These are phyloP conservation scores for Trametes sanguinea DNA, from an alignment of 768 basidiomycete genomes.

Conservation along the genomic window DNA sequence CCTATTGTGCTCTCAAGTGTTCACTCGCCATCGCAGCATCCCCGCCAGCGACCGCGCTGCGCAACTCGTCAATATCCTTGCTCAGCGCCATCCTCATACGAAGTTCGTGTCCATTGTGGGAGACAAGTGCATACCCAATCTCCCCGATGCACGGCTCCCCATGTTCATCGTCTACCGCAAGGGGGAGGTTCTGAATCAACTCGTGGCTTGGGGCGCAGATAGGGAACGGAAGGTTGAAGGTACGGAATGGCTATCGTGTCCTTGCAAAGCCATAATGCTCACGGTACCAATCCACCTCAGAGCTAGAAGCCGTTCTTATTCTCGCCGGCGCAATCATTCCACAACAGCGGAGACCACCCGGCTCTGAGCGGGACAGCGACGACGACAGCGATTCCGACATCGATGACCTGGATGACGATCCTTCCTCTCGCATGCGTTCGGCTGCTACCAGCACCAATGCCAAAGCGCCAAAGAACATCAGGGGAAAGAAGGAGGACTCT, in stretches of 20 bases:
- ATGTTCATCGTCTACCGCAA: slow-evolving; percentile 92
- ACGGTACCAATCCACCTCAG: slow-evolving; percentile 35
- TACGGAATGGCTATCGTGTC: slow-evolving; percentile 35
- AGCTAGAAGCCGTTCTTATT: slow-evolving; percentile 71
- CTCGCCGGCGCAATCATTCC: slow-evolving; percentile 66
- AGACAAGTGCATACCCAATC: slow-evolving; percentile 93
- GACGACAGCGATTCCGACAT: slow-evolving; percentile 44
- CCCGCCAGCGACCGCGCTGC: slow-evolving; percentile 78
- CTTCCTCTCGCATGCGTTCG: slow-evolving; percentile 58
- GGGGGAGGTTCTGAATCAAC: slow-evolving; percentile 87
- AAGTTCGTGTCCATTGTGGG: slow-evolving; percentile 97
- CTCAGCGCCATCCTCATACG: slow-evolving; percentile 82
- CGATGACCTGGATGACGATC: slow-evolving; percentile 49
- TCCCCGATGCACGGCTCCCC: slow-evolving; percentile 87
- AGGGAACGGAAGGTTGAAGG: slow-evolving; percentile 77
- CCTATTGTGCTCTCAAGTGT: not conserved
- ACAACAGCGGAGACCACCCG: slow-evolving; percentile 46
- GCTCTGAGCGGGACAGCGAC: slow-evolving; percentile 18
- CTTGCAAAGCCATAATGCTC: not conserved
- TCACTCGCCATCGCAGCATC: slow-evolving; percentile 50
- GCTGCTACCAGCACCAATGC: slow-evolving; percentile 58
- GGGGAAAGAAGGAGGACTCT: slow-evolving; percentile 62
- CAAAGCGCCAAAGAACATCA: slow-evolving; percentile 54
- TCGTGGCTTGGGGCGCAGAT: slow-evolving; percentile 83
- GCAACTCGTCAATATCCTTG: slow-evolving; percentile 68